A percentile compares a stretch with the other conserved stretches of the same genome.
These are phyloP conservation scores for Solanum corneliomulleri DNA, from an alignment of 257 asterid species.

Conservation along the genomic window DNA sequence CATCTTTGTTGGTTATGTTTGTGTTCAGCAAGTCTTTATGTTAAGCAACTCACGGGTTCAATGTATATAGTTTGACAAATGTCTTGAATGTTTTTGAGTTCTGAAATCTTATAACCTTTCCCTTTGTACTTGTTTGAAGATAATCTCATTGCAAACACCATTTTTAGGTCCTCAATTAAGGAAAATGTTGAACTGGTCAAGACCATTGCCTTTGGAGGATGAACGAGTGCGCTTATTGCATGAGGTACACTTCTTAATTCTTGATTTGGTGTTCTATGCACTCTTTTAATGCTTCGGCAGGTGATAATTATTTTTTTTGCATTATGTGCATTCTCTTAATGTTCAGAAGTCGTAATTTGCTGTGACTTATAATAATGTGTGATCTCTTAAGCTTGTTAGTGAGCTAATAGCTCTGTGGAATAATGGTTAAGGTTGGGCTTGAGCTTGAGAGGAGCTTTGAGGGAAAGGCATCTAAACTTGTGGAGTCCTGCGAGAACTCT, in stretches of 20 bases:
- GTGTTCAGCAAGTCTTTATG: neutral
- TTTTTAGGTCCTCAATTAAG: conserved; percentile 78
- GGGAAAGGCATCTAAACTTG: conserved; percentile 87
- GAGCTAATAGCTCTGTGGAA: conserved; percentile 2
- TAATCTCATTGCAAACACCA: conserved; percentile 4
- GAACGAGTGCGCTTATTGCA: conserved; percentile 86
- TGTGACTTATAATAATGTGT: neutral
- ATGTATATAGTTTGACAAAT: neutral
- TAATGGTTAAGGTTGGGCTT: conserved; percentile 56
- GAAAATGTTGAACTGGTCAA: conserved; percentile 73
- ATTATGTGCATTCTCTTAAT: neutral
- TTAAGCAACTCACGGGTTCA: neutral
- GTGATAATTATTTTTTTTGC: neutral
- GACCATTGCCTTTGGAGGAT: conserved; percentile 93
- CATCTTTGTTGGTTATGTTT: neutral
- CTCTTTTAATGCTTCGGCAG: neutral
- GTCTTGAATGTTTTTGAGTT: neutral
- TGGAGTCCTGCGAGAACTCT: conserved; percentile 66
- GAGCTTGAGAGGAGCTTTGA: conserved; percentile 85
- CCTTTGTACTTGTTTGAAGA: neutral
- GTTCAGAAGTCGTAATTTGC: neutral
- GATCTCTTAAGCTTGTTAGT: neutral
- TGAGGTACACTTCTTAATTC: conserved; percentile 41
- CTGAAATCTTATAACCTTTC: neutral
- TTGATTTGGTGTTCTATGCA: neutral